Conservation (phyloP, 352 stramenopile genomes). For the Peronospora tabacina region DNA sequence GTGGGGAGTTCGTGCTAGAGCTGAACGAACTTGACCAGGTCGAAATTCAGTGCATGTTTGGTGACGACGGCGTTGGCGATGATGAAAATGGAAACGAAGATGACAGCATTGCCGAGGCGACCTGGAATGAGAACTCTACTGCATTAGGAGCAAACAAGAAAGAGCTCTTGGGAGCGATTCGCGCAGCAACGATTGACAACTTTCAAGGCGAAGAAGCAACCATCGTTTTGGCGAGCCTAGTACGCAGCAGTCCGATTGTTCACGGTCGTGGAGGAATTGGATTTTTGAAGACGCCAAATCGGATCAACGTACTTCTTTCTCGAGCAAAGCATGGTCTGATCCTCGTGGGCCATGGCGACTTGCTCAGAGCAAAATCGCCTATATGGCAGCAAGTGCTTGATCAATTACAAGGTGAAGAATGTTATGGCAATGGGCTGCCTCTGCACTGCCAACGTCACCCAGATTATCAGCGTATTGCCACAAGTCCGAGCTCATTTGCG, state of each 20-base stretch:
- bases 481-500: constrained; percentile 31
- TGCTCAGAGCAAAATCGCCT: constrained; percentile 26
- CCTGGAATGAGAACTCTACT: constrained; percentile 1
- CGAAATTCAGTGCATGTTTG: not conserved
- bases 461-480: constrained; percentile 20
- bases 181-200: constrained; percentile 54
- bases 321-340: constrained; percentile 49
- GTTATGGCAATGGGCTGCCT: constrained; percentile 37
- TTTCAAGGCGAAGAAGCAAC: constrained; percentile 75
- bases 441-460: constrained; percentile 35
- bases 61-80: constrained; percentile 15
- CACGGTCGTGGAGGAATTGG: constrained; percentile 38
- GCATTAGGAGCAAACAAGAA: constrained; percentile 24
- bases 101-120: constrained; percentile 14
- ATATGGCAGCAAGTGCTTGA: constrained; percentile 55
- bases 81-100: constrained; percentile 19
- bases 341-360: constrained; percentile 48
- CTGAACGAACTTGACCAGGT: constrained; percentile 24
- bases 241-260: constrained; percentile 45
- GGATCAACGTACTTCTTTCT: constrained; percentile 65
- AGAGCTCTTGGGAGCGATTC: constrained; percentile 28
- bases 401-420: constrained; percentile 37
- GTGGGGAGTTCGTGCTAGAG: constrained; percentile 30
- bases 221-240: constrained; percentile 55
- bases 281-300: constrained; percentile 65